Base-by-base conservation (phyloP, 2,329 filamentous ascomycete genomes). In the Falciphora oryzae region DNA sequence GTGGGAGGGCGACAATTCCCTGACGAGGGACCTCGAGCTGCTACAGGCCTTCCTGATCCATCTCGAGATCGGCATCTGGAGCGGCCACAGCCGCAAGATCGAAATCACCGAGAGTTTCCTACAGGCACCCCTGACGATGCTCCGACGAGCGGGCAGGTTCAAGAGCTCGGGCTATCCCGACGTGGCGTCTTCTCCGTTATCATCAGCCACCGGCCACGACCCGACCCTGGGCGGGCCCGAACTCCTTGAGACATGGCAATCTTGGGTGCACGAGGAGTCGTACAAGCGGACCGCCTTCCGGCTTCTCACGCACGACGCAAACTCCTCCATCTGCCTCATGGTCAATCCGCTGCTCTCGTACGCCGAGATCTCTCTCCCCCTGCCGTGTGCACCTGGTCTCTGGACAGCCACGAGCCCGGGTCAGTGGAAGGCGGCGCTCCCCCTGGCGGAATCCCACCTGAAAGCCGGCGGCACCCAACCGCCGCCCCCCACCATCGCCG, bases 41-140 rank as follows among this genome's bases (percentile, higher is more conserved):
- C 68, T 71, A 0, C 76, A 78, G 64, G 73, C 73, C 1, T 77
- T 72, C 53, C 68, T 75, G 25, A 70, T 78, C 13, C 68, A 64
- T 14, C 69, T 78, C 1, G 71, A 77, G n/a, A 68, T 73, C 18
- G 70, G 69, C 25, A 59, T 78, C 0, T 78, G 76, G 76, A 76
- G 75, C 59, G 76, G 76, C 2, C 70, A 74, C 22, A 73, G 70
- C 16, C 70, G 76, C 1, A 78, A 78, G 35, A 73, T 77, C 7
- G 76, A 78, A 61, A 75, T 78, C n/a, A 73, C 75, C 5, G 76
- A 78, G 60, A 74, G 73, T 32, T 76, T 77, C 63, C 68, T 76
- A 31, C 71, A 74, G 35, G 73, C 75, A 0, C 65, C 75, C 0
- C 57, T 78, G 7, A 78, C 75, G 1, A 78, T 78, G 72, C 65